Evolutionary conservation across 2,329 filamentous ascomycete species (phyloP), one percentile per base, ranked within the genome.

Genomic region (Aspergillus sp.): DNA sequence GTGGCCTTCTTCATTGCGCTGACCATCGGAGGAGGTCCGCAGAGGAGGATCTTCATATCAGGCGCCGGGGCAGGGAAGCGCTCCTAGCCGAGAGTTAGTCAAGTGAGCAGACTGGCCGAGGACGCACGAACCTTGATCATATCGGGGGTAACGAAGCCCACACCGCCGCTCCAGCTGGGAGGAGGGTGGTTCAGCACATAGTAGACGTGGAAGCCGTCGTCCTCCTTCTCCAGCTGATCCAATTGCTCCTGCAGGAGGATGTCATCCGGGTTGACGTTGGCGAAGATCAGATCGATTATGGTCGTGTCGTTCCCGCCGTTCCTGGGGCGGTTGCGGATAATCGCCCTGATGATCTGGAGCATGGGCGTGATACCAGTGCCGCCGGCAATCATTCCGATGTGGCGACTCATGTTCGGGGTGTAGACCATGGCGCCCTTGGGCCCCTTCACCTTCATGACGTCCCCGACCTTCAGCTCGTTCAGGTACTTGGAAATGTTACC

Each of bases 381-480:
- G 47, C 91, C 91, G 43, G 91, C 86, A 57, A 98, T 85, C 91
- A 98, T 98, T 57, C 88, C 91, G 48, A 98, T 93, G 64, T 84
- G 84, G 44, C 84, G 80, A 50, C 89, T 85, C 83, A 98, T 89
- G 72, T 95, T 95, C 50, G 89, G 86, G 12, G 81, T 85, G 69
- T 98, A 98, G 42, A 93, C 84, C 73, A 98, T 95, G 50, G 89
- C 89, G 49, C 91, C 91, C 74, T 96, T 96, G 63, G 91, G 91
- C 7, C 91, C 91, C 51, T 77, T 80, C 51, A 96, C 81, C 59
- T 85, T 85, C 72, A 98, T 91, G 40, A 74, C 80, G 63, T 93
- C 78, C 41, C 89, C 88, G 39, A 95, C 73, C 43, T 74, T 75
- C 41, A 98, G 75, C 8, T 75, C 78, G 29, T 86, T 84, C 67